Conservation (phyloP, 2,329 filamentous ascomycete genomes). For the Ophiostoma himal-ulmi region DNA sequence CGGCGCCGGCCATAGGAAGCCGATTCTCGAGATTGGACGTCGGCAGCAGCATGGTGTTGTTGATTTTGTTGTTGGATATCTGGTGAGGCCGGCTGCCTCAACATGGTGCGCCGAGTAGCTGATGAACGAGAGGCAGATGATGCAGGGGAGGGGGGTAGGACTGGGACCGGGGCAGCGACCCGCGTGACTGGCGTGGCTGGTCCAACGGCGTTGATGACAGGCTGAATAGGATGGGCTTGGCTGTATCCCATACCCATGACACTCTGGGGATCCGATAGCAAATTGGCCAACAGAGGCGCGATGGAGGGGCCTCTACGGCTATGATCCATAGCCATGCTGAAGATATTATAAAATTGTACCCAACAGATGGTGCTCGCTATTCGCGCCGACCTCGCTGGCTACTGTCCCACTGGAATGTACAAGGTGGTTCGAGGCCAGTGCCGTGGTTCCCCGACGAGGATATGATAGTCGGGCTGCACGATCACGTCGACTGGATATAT, state of each 20-base stretch:
- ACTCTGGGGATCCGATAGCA: constrained; percentile 4
- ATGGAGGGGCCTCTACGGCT: not conserved
- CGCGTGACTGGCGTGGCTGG: not conserved
- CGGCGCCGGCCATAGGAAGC: constrained; percentile 9
- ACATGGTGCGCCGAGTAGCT: not conserved
- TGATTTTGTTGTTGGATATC: not conserved
- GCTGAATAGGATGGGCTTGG: not conserved
- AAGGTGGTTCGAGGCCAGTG: not conserved
- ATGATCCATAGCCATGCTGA: not conserved
- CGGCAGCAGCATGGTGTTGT: not conserved
- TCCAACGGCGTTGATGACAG: not conserved
- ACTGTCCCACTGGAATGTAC: not conserved
- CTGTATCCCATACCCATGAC: not conserved
- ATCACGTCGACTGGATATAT: not conserved
- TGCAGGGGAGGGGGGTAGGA: not conserved
- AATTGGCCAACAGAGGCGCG: constrained; percentile 2
- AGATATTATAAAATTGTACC: not conserved
- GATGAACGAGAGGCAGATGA: not conserved
- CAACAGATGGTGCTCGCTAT: not conserved
- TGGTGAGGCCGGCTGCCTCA: not conserved
- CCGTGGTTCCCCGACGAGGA: not conserved
- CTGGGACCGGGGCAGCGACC: not conserved
- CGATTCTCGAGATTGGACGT: not conserved
- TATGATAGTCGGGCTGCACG: not conserved
- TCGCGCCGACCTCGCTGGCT: not conserved